Evolutionary conservation across 2,329 filamentous ascomycete genomes (phyloP), one percentile per base, ranked within the genome.

Genomic region (Xylariaceae sp.): DNA sequence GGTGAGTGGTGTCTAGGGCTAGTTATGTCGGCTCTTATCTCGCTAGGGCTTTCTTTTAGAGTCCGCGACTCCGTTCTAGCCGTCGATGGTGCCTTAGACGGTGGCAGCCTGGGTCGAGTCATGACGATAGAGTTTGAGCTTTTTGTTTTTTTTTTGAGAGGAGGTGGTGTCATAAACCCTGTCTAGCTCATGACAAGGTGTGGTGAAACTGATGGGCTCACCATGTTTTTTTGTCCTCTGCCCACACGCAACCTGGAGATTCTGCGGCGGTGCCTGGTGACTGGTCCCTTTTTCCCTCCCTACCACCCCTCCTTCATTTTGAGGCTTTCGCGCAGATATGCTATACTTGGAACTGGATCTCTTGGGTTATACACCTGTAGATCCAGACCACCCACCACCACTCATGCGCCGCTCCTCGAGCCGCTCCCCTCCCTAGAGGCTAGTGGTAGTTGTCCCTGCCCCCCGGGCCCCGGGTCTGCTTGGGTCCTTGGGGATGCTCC

Each of bases 101-200:
- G 26, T 30, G 27, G 42, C 9, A 44, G 26, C 42, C 27, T n/a
- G 12, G 19, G 40, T 12, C 43, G 43, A 45, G 43, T 45, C 43
- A 45, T 45, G 43, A 29, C 43, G 43, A 45, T 45, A 45, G 43
- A 45, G 43, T 45, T 45, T 45, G 43, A 19, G 19, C 19, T 19
- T 32, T 12, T 29, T 12, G 29, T 45, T 30, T 44, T 26, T 5
- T 45, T 6, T 11, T 5, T 12, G 7, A 30, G 29, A 29, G 27
- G 29, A 45, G 27, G 41, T 43, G n/a, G 43, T 29, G 43, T 45
- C 43, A 45, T 45, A 45, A 45, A 45, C 43, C 43, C 29, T 45
- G 43, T 45, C 43, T 45, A 26, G n/a, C 39, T 40, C 4, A 44
- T 29, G 8, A 11, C 35, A 3, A 37, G 8, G 35, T 37, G 35